Evolutionary conservation across 768 basidiomycete species (phyloP).

Genomic region (Steccherinum ochraceum): DNA sequence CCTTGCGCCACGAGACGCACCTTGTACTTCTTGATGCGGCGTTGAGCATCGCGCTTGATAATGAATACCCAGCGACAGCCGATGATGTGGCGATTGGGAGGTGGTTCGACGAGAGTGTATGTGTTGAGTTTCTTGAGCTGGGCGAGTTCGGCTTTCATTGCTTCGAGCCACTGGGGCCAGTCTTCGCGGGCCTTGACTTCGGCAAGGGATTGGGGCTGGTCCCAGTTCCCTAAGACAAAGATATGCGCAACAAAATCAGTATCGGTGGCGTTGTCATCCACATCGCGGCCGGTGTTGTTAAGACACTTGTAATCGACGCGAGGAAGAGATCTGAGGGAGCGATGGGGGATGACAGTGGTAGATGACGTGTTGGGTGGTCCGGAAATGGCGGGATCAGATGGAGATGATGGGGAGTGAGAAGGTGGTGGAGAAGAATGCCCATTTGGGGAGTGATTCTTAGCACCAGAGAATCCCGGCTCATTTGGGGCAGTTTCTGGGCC

Average conservation of each 20-base stretch:
- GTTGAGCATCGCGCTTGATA: constrained; percentile 32
- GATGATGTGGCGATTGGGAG: constrained; percentile 24
- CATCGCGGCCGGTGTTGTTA: not conserved
- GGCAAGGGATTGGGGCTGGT: not conserved
- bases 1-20: constrained; percentile 29
- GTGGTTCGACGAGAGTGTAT: constrained; percentile 21
- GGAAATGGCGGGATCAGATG: not conserved
- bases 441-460: no score
- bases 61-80: constrained; percentile 30
- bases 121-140: constrained; percentile 4
- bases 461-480: not conserved
- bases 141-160: constrained; percentile 12
- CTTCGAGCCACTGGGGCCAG: constrained; percentile 11
- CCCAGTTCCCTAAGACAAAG: not conserved
- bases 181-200: constrained; percentile 4
- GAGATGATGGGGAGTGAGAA: no score
- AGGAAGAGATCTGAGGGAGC: not conserved
- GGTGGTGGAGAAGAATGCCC: no score
- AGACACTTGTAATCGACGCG: constrained; percentile 2
- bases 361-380: not conserved
- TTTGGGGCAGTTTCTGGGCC: not conserved
- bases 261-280: not conserved
- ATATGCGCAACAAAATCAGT: not conserved
- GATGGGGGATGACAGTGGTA: not conserved
- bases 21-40: constrained; percentile 30